A percentile compares a stretch with the other conserved stretches of the same genome.
Conservation (phyloP, 495 filamentous ascomycete genomes). For the Hypoxylon subgilvum region DNA sequence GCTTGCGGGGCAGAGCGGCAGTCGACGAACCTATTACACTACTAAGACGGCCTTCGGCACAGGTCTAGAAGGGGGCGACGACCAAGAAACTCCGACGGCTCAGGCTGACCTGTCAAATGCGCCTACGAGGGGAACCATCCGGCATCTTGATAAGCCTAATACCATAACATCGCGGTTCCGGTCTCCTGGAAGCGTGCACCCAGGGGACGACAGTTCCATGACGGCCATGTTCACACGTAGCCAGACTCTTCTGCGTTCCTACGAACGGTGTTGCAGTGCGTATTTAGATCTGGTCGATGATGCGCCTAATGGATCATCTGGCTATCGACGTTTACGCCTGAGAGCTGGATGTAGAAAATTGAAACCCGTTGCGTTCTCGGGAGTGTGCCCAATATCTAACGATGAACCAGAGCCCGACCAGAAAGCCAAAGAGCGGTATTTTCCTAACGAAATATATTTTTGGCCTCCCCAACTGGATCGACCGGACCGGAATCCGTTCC, state of each 20-base stretch:
- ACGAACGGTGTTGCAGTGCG: constrained; percentile 62
- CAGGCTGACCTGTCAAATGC: not conserved
- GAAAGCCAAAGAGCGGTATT: constrained; percentile 49
- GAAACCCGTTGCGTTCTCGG: constrained; percentile 10
- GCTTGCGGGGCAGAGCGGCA: constrained; percentile 63
- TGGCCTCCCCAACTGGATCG: constrained; percentile 65
- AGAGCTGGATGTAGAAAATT: constrained; percentile 53
- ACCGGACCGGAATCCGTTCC: constrained; percentile 26
- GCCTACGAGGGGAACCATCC: not conserved
- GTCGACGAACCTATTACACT: constrained; percentile 72
- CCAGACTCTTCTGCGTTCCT: constrained; percentile 65
- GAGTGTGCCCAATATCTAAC: constrained; percentile 42
- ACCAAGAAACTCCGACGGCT: not conserved
- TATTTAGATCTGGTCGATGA: constrained; percentile 73
- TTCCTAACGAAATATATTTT: constrained; percentile 55
- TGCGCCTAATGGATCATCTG: constrained; percentile 41
- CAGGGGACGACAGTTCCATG: constrained; percentile 48
- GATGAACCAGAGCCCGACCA: constrained; percentile 45
- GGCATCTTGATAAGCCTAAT: constrained; percentile 43
- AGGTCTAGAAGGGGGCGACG: constrained; percentile 9
- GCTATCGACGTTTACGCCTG: constrained; percentile 55
- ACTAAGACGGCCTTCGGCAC: constrained; percentile 60
- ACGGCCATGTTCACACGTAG: constrained; percentile 58
- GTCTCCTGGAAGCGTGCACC: constrained; percentile 46
- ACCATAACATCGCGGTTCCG: constrained; percentile 50